Conservation (phyloP, 2,329 filamentous ascomycete genomes). For the Pseudopithomyces maydicus region DNA sequence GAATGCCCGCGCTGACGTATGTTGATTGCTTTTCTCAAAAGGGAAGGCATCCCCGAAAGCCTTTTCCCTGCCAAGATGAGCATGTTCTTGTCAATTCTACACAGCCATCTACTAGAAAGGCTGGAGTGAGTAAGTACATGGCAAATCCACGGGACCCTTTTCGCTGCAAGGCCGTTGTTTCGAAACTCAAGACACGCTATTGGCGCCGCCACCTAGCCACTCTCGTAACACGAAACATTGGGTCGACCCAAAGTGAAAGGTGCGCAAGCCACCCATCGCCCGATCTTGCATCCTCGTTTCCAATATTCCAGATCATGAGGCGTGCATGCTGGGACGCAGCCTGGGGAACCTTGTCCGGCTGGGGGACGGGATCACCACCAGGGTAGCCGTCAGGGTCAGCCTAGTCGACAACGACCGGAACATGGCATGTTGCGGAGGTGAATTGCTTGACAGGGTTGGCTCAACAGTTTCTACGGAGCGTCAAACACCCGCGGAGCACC, state of each 20-base stretch:
- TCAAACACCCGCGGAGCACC: slow-evolving; percentile 2
- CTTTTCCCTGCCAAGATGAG: no score
- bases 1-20: no score
- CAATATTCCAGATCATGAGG: neutral
- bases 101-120: no score
- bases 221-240: neutral
- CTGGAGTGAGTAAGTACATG: no score
- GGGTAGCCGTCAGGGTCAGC: neutral
- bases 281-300: neutral
- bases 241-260: neutral
- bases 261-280: neutral
- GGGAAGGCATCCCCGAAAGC: no score
- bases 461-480: neutral
- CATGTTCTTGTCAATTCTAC: no score
- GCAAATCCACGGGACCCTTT: neutral
- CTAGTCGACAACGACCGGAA: neutral
- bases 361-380: neutral
- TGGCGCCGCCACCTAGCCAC: neutral
- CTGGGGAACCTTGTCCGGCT: neutral
- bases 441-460: neutral
- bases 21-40: no score
- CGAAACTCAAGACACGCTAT: neutral
- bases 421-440: neutral
- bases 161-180: neutral
- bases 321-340: neutral